Base-by-base conservation (phyloP, 257 asterid species). In the Linaria vulgaris region DNA sequence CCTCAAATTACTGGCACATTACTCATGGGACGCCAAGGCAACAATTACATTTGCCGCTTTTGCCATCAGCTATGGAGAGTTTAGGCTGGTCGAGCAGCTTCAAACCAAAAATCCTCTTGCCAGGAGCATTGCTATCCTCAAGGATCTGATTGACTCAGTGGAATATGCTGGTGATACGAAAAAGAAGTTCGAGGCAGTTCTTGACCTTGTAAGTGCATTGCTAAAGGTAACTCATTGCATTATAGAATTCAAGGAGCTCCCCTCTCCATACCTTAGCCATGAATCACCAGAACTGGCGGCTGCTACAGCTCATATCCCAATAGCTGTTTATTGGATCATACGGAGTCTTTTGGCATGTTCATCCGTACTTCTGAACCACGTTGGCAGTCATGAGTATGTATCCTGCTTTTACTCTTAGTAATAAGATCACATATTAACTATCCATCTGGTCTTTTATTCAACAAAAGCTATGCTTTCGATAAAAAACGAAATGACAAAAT, bases 321-420 rank as follows among this genome's bases (percentile, higher is more conserved):
- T 72, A 0, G 85, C 95, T 25, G 88, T 76, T 64, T 88, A 90
- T 34, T 88, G 94, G 96, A 61, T 82, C 67, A 72, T 85, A 14
- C 78, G 90, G 37, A 80, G 90, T 64, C 79, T 86, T 12, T 83
- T 87, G 20, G 86, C 85, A 19, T 85, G 96, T 39, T 64, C 91
- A 2, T 31, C 85, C 14, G 64, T 81, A 12, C 74, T 90, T 52
- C 46, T 87, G 69, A 90, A 77, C 71, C 96, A 85, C 69, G 62
- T 78, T 7, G 90, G 95, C 59, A 69, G 96, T 6, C 92, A 85
- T 8, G 97, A 87, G 97, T 90, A 81, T 9, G 83, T 56, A 55
- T 47, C 27, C 13, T 53, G 37, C 37, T 64, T 5, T 51, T 34
- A 8, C 13, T 23, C 22, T 34, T 19, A 51, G 24, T 25, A 23